These are phyloP conservation scores for Diplodia scrobiculata DNA, from an alignment of 2,329 filamentous ascomycete genomes.

Conservation along the genomic window DNA sequence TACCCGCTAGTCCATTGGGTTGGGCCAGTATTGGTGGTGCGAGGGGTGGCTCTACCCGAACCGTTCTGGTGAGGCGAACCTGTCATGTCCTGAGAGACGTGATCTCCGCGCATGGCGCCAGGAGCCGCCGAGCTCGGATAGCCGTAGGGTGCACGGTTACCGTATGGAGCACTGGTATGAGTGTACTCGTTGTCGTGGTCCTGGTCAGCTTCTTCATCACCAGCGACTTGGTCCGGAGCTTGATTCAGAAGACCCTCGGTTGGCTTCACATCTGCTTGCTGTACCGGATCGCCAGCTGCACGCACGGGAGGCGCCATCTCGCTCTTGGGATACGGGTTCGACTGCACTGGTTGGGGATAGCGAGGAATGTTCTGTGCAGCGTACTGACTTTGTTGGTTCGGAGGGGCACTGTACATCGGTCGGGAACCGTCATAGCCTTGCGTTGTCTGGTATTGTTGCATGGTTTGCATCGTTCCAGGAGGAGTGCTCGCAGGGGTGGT, in stretches of 20 bases:
- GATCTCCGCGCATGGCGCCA: conserved; percentile 68
- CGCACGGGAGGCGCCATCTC: conserved; percentile 65
- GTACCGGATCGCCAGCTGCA: conserved; percentile 63
- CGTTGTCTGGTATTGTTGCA: conserved; percentile 73
- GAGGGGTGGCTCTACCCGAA: conserved; percentile 81
- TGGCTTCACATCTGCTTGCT: conserved; percentile 65
- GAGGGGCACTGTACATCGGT: conserved; percentile 73
- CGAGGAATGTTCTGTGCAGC: conserved; percentile 64
- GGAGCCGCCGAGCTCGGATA: conserved; percentile 70
- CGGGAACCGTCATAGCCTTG: conserved; percentile 76
- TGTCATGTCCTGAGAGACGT: conserved; percentile 76
- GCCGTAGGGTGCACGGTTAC: conserved; percentile 72
- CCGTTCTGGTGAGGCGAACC: conserved; percentile 80
- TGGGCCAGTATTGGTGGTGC: conserved; percentile 71
- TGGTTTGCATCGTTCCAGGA: conserved; percentile 75
- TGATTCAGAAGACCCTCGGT: conserved; percentile 60
- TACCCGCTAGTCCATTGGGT: conserved; percentile 74
- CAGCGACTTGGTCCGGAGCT: conserved; percentile 53
- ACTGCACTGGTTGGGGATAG: conserved; percentile 59
- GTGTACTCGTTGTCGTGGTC: conserved; percentile 84
- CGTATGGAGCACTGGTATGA: conserved; percentile 71
- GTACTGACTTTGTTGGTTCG: conserved; percentile 69
- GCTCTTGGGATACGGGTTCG: conserved; percentile 68
- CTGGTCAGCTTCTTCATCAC: conserved; percentile 70
- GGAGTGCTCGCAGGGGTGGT: conserved; percentile 90